phyloP scores from a whole-genome alignment of 2,329 filamentous ascomycete species.

The Lasiodiplodia citricola region DNA sequence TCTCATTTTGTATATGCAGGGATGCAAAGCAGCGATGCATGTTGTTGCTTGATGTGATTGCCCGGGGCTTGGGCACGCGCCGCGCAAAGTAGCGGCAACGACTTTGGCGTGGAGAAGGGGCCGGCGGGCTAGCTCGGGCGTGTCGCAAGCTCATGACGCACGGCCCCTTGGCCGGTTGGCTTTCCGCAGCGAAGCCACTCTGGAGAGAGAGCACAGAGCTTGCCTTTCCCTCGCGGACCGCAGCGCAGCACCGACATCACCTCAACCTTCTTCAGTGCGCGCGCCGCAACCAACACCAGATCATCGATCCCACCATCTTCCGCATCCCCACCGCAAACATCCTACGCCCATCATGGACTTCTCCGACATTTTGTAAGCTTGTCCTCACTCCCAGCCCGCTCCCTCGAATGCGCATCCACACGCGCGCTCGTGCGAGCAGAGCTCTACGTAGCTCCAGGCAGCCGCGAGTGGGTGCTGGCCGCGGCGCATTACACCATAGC shows the following conservation, averaged over 20 bases:
- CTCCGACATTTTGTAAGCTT: slow-evolving; percentile 85
- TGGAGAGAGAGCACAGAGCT: slow-evolving; percentile 9
- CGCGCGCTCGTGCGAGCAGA: background rate
- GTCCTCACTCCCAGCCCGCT: background rate
- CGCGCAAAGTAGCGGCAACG: background rate
- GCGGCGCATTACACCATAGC: background rate
- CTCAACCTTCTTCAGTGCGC: background rate
- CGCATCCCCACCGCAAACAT: background rate
- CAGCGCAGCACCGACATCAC: background rate
- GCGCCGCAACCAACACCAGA: background rate
- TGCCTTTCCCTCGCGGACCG: background rate
- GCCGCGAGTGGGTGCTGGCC: background rate
- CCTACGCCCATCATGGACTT: slow-evolving; percentile 71
- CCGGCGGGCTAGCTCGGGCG: background rate
- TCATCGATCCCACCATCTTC: background rate
- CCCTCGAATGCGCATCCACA: background rate
- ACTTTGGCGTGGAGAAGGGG: background rate
- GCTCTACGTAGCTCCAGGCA: slow-evolving; percentile 26
- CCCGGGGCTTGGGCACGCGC: background rate
- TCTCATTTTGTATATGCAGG: slow-evolving; percentile 1
- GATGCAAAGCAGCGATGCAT: background rate
- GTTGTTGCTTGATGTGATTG: background rate
- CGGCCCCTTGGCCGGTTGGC: slow-evolving; percentile 11
- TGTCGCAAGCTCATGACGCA: slow-evolving; percentile 24
- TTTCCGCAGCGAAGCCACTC: slow-evolving; percentile 5